These are phyloP conservation scores for Chlamydomonas sp. DNA, from an alignment of 139 green algal genomes.

Conservation along the genomic window DNA sequence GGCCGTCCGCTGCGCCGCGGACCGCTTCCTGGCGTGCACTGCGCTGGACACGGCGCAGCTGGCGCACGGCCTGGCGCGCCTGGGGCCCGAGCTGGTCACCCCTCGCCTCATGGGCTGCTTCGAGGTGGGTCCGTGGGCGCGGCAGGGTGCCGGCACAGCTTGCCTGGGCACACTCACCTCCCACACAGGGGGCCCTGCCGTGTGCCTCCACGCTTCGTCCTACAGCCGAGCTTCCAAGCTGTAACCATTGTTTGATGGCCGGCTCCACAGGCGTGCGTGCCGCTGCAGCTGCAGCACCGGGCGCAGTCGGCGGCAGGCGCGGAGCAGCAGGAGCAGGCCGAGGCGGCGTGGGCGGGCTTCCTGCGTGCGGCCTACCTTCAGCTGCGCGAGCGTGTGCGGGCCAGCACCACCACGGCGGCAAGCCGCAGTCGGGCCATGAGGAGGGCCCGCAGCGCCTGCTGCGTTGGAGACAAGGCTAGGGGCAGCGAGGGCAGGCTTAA, in stretches of 20 bases:
- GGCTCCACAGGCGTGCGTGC: not conserved
- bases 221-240: no score
- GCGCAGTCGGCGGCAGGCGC: not conserved
- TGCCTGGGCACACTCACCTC: no score
- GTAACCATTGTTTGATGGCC: no score
- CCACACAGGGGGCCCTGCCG: no score
- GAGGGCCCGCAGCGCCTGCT: not conserved
- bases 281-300: not conserved
- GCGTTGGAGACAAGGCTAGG: not conserved
- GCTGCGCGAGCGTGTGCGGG: not conserved
- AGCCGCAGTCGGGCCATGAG: not conserved
- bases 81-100: not conserved
- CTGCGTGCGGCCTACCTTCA: not conserved
- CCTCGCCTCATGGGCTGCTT: not conserved
- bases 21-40: not conserved
- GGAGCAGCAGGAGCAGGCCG: not conserved
- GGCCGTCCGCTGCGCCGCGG: not conserved
- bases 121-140: not conserved
- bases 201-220: no score
- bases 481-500: no score
- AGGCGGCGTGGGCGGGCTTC: slow-evolving; percentile 6
- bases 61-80: not conserved
- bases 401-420: no score
- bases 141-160: not conserved
- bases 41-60: not conserved